Conservation (phyloP, 257 asterid species). For the Penstemon barbatus region DNA sequence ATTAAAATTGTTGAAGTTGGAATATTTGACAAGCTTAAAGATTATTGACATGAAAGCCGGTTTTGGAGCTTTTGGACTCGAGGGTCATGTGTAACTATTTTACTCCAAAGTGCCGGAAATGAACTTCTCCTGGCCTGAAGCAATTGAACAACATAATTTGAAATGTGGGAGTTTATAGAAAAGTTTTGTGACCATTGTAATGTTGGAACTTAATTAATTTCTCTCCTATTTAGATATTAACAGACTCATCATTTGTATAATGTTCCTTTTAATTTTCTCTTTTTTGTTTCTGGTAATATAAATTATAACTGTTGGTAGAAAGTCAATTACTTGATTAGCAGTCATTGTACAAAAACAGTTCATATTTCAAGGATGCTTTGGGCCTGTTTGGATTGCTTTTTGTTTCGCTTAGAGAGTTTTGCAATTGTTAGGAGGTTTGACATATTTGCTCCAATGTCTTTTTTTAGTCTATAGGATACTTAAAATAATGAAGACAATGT, state of each 20-base stretch:
- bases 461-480: no score
- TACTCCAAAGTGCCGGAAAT: slow-evolving; percentile 88
- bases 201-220: slow-evolving; percentile 29
- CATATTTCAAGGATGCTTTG: slow-evolving; percentile 28
- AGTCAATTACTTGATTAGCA: slow-evolving; percentile 28
- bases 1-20: slow-evolving; percentile 75
- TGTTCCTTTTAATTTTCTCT: neutral
- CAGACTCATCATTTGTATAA: slow-evolving; percentile 40
- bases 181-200: slow-evolving; percentile 42
- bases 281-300: slow-evolving; percentile 6
- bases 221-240: no score
- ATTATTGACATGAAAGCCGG: slow-evolving; percentile 70
- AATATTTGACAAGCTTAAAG: slow-evolving; percentile 91
- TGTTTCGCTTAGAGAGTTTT: no score
- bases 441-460: no score
- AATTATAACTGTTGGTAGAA: slow-evolving; percentile 43
- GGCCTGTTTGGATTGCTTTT: no score
- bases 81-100: slow-evolving; percentile 54
- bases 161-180: neutral
- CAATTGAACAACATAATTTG: slow-evolving; percentile 62
- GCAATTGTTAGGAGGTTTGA: no score
- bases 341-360: slow-evolving; percentile 52
- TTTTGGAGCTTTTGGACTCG: slow-evolving; percentile 71
- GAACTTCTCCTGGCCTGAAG: slow-evolving; percentile 56
- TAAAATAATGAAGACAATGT: no score